Conservation (phyloP, 257 asterid genomes). For the Galeopsis tetrahit region DNA sequence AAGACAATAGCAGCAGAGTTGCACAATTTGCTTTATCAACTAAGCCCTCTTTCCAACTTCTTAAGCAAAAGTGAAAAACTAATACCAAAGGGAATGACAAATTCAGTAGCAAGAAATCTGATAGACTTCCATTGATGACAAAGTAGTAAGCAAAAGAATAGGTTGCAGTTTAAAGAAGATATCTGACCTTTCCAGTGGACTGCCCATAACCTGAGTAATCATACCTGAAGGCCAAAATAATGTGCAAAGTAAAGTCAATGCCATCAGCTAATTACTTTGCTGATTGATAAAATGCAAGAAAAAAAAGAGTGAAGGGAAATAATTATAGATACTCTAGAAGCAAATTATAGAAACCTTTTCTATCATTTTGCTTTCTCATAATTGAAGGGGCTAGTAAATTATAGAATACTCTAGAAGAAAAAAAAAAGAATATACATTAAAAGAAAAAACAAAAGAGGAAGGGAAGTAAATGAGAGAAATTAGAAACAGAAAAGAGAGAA, state of each 20-base stretch:
- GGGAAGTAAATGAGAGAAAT: not conserved
- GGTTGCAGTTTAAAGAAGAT: slow-evolving; percentile 29
- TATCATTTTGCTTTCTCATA: slow-evolving; percentile 12
- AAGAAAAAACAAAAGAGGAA: not conserved
- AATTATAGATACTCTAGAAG: no score
- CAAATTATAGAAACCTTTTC: not conserved
- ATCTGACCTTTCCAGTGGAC: slow-evolving; percentile 96
- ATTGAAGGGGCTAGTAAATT: not conserved
- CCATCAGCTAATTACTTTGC: slow-evolving; percentile 7
- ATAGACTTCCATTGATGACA: not conserved
- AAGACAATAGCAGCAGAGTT: not conserved
- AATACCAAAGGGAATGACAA: slow-evolving; percentile 16
- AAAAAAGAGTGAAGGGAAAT: no score
- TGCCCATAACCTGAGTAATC: slow-evolving; percentile 99
- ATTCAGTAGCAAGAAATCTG: slow-evolving; percentile 18
- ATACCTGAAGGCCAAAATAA: slow-evolving; percentile 58
- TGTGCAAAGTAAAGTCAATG: slow-evolving; percentile 28
- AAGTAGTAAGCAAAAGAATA: slow-evolving; percentile 5
- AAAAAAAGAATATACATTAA: not conserved
- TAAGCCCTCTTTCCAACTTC: slow-evolving; percentile 7
- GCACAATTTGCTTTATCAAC: not conserved
- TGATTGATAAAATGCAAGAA: not conserved
- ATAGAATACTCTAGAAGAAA: slow-evolving; percentile 3
- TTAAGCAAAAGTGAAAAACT: slow-evolving; percentile 9
- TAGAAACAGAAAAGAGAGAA: not conserved